Evolutionary conservation across 148 eudicot species (phyloP), one percentile per base, ranked within the genome.

Genomic region (Drosera capensis): DNA sequence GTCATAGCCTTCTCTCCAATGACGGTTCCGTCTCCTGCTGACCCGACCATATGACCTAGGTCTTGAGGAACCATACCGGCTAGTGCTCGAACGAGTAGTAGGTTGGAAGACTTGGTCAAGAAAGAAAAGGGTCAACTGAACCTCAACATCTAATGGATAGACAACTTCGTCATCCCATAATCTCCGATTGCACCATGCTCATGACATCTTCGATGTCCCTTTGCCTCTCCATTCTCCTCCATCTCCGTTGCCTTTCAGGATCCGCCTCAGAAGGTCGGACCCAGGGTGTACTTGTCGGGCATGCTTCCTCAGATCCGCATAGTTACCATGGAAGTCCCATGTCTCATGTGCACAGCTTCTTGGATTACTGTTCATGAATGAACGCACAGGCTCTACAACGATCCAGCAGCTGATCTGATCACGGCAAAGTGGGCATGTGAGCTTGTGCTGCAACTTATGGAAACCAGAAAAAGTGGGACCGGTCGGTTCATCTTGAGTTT

Each of bases 391-490:
- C 16, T 84, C 82, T 9, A 78, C 85, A 15, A 90, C 86, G 19
- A 59, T 62, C 87, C 95, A 90, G 21, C 95, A 95, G 14, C 63
- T 68, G 25, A 90, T 55, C 16, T 49, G 51, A 7, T 93, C 93
- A 0, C 99, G 79, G 55, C 99, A 90, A 3, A 84, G 79, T 55
- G 99, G 99, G 59, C 99, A 90, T 7, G 68, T 51, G 23, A 90
- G 73, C 36, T 75, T 75, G 8, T 68, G 47, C 51, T 56, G 58
- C 28, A 47, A 59, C 37, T 58, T 71, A 38, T 58, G 71, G 68
- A 71, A 65, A 41, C 63, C 61, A 8, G 68, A 35, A 4, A 67
- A 51, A 35, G 60, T 23, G 23, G 65, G 80, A 12, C 45, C 42
- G 11, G 60, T 50, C 5, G 64, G 17, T 17, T 71, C 49, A 13